Evolutionary conservation across 1,139 yeast genomes (phyloP).

Genomic region (Lodderomyces orthopsilosis): DNA sequence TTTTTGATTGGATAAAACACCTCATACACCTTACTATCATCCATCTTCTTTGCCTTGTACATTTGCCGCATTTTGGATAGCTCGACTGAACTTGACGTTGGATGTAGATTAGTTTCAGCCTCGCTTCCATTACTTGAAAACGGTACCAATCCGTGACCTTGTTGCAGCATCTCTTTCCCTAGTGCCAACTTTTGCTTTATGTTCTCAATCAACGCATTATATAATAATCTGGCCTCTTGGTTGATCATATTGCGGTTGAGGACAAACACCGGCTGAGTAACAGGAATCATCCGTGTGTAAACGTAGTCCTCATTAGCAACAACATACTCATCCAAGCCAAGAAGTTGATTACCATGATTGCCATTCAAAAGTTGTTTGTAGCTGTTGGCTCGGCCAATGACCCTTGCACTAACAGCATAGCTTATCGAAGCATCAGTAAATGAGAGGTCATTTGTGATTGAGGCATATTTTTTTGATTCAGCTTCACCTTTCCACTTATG

Average conservation of each 20-base stretch:
- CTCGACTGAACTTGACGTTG: slow-evolving; percentile 23
- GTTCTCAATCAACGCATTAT: slow-evolving; percentile 24
- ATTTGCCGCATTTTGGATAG: slow-evolving; percentile 32
- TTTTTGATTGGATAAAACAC: slow-evolving; percentile 32
- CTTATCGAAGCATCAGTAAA: slow-evolving; percentile 32
- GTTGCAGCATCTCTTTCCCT: slow-evolving; percentile 20
- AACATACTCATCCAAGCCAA: slow-evolving; percentile 34
- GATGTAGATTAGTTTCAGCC: slow-evolving; percentile 10
- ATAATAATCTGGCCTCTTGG: slow-evolving; percentile 32
- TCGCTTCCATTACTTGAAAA: slow-evolving; percentile 7
- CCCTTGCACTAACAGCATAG: slow-evolving; percentile 36
- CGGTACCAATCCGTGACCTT: slow-evolving; percentile 9
- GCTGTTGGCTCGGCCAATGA: slow-evolving; percentile 35
- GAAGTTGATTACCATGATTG: slow-evolving; percentile 12
- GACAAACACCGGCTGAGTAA: slow-evolving; percentile 25
- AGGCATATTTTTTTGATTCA: slow-evolving; percentile 19
- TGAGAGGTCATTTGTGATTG: slow-evolving; percentile 30
- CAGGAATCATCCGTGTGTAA: slow-evolving; percentile 26
- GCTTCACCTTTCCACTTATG: slow-evolving; percentile 24
- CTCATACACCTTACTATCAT: slow-evolving; percentile 21
- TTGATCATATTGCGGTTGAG: slow-evolving; percentile 31
- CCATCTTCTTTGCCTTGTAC: slow-evolving; percentile 21
- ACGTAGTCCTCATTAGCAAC: slow-evolving; percentile 34
- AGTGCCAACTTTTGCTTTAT: slow-evolving; percentile 26
- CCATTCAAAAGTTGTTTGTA: slow-evolving; percentile 23